Conservation (phyloP, 2,329 filamentous ascomycete species). For the Aspergillus oerlinghausenensis region DNA sequence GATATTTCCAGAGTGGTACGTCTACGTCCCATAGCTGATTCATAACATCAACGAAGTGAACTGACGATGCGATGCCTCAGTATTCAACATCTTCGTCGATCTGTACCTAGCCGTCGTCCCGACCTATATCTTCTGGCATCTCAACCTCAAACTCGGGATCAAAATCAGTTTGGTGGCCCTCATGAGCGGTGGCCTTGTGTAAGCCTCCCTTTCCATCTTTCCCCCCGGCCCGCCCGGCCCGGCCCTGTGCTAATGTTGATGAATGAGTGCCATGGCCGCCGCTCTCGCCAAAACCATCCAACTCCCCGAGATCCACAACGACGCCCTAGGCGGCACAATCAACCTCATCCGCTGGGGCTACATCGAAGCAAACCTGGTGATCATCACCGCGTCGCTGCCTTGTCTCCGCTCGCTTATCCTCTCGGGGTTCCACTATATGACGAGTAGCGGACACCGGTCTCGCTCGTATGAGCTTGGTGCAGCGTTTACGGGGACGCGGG, state of each 20-base stretch:
- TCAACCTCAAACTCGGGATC: conserved; percentile 27
- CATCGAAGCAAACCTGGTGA: conserved; percentile 27
- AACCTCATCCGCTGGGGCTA: conserved; percentile 25
- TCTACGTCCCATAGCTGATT: not conserved
- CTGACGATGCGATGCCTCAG: not conserved
- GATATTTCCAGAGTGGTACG: conserved; percentile 25
- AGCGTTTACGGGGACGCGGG: not conserved
- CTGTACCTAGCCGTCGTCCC: conserved; percentile 29
- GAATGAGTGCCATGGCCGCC: conserved; percentile 19
- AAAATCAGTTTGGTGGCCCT: conserved; percentile 27
- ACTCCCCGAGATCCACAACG: conserved; percentile 17
- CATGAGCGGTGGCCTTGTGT: conserved; percentile 30
- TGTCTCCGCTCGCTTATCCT: conserved; percentile 21
- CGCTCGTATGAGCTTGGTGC: not conserved
- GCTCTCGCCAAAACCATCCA: conserved; percentile 23
- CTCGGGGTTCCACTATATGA: not conserved
- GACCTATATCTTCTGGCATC: conserved; percentile 28
- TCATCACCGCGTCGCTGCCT: conserved; percentile 29
- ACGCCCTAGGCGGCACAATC: conserved; percentile 16
- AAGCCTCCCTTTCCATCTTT: conserved; percentile 1
- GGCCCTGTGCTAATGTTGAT: not conserved
- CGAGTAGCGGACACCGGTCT: not conserved
- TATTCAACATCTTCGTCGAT: not conserved
- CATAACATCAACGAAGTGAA: no score
- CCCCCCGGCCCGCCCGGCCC: no score